phyloP scores from a whole-genome alignment of 768 basidiomycete genomes.

The Lentinus tigrinus region DNA sequence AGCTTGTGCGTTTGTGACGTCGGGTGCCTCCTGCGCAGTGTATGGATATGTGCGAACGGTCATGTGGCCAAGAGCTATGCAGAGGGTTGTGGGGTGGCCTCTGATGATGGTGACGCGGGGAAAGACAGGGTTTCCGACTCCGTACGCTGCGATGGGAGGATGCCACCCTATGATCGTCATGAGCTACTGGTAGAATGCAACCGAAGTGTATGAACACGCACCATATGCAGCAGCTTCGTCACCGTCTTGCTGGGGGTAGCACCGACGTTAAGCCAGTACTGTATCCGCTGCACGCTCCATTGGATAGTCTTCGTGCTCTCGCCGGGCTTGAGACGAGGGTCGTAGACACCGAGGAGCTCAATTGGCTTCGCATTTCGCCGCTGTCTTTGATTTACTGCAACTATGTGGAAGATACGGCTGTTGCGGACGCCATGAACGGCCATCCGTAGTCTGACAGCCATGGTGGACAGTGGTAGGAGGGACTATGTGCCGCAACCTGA shows the following conservation, averaged over 20 bases:
- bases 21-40: not conserved
- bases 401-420: slow-evolving; percentile 78
- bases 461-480: slow-evolving; percentile 31
- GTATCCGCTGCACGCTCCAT: slow-evolving; percentile 90
- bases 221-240: slow-evolving; percentile 74
- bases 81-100: not conserved
- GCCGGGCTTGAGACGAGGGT: slow-evolving; percentile 58
- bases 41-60: not conserved
- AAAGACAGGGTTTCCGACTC: not conserved
- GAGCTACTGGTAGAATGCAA: not conserved
- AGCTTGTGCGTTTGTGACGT: not conserved
- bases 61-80: not conserved
- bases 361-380: slow-evolving; percentile 83
- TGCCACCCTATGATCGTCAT: slow-evolving; percentile 13
- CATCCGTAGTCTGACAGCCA: slow-evolving; percentile 85
- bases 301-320: slow-evolving; percentile 68
- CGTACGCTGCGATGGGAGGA: slow-evolving; percentile 4
- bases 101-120: not conserved
- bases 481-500: not conserved
- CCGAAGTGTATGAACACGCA: slow-evolving; percentile 38
- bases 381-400: slow-evolving; percentile 72
- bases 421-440: slow-evolving; percentile 78
- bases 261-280: slow-evolving; percentile 85
- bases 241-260: slow-evolving; percentile 81
- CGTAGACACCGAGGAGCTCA: slow-evolving; percentile 83